Percentiles rank a stretch among this genome's conserved stretches.
Conservation (phyloP, 139 green algal genomes). For the Mychonastes homosphaera region DNA sequence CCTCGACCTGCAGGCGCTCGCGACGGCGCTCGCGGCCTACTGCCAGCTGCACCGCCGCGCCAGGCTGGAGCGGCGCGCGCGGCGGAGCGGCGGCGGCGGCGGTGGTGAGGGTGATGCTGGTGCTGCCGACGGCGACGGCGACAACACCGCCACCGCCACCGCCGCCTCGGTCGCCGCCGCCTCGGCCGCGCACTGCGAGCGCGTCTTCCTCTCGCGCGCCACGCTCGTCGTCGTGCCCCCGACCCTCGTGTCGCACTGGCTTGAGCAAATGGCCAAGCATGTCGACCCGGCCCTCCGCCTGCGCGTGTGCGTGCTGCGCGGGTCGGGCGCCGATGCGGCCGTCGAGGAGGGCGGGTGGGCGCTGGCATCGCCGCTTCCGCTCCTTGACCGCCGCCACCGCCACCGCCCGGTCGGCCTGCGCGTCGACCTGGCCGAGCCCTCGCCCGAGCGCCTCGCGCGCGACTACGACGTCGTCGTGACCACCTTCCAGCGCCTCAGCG, state of each 20-base stretch:
- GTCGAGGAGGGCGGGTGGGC: too few species aligned
- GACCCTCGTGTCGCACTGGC: conserved; percentile 81
- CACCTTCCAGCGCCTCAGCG: conserved; percentile 51
- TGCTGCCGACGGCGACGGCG: neutral
- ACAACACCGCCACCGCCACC: neutral
- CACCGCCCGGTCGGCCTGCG: conserved; percentile 31
- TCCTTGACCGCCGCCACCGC: conserved; percentile 33
- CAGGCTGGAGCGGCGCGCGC: neutral
- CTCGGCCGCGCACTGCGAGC: neutral
- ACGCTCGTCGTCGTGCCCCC: conserved; percentile 86
- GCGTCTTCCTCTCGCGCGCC: conserved; percentile 70
- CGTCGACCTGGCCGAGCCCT: too few species aligned
- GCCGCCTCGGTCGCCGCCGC: neutral
- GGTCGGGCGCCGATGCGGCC: neutral
- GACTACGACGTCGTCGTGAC: conserved; percentile 41
- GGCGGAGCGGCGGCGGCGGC: neutral
- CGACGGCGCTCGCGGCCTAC: neutral
- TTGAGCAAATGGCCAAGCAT: conserved; percentile 41
- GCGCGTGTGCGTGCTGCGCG: conserved; percentile 40
- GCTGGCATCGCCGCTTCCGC: too few species aligned
- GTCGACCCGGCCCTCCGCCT: conserved; percentile 39
- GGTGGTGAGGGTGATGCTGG: neutral
- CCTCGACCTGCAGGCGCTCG: neutral
- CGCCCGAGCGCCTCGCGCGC: conserved; percentile 41
- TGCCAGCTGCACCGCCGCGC: neutral